Base-by-base conservation (phyloP, 345 rosid genomes). In the Cardamine occulta region DNA sequence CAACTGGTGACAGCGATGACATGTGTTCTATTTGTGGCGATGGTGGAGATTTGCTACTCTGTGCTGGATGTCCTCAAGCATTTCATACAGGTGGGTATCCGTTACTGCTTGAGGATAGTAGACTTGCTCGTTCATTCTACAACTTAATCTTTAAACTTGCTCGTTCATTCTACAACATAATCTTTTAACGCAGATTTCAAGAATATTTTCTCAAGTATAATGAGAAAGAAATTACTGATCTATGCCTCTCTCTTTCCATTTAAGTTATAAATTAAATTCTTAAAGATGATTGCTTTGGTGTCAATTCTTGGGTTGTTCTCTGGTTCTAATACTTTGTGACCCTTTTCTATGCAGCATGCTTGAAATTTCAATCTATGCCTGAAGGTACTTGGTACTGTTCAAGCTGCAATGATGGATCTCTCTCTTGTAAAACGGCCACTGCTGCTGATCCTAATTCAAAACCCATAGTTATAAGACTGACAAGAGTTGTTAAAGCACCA, bases 11-110 rank as follows among this genome's bases (percentile, higher is more conserved):
- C 35, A 88, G 86, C 78, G 93, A 91, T 85, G 93, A 88, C 82
- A 85, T 86, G 85, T 93, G 98, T 68, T 71, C 91, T 44, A 69
- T 83, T 55, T 93, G 98, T 85, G 92, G 92, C 39, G 81, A 83
- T 71, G 87, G 89, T 68, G 93, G 89, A 63, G 81, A 82, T 79
- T 82, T 93, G 58, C 78, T 91, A 29, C 84, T 83, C 71, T 93
- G 98, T 79, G 74, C 73, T 81, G 82, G 80, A 65, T 93, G 98
- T 74, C 93, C 92, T 59, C 93, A 79, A 59, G 93, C 98, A 73
- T 87, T 89, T 78, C 98, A 93, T 82, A 71, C 81, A 62, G 96
- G 98, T 91, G 74, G 26, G 64, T 31, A n/a, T 57, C 3, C 1
- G 74, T 39, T 28, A 45, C 23, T 40, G 51, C 32, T 39, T n/a